These are phyloP conservation scores for Lolium rigidum DNA, from an alignment of 176 grass and related monocot species.

Conservation along the genomic window DNA sequence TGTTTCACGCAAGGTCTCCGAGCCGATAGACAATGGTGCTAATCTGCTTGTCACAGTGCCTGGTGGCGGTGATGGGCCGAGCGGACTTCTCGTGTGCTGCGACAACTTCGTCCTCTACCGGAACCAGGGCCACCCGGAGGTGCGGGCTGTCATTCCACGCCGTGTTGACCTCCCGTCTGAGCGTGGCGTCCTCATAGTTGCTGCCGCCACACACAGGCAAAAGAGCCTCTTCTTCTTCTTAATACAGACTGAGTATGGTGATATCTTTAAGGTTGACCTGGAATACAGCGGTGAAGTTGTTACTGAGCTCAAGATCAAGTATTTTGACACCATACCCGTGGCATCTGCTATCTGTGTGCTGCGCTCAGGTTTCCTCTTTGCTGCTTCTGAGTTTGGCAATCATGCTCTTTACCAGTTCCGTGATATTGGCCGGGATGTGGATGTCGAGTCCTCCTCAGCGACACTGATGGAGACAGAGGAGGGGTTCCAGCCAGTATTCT, in stretches of 20 bases:
- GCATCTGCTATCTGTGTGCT: constrained; percentile 86
- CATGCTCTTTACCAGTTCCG: constrained; percentile 92
- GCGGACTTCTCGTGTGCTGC: constrained; percentile 88
- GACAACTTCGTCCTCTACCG: constrained; percentile 96
- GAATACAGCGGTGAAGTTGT: constrained; percentile 73
- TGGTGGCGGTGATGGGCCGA: constrained; percentile 82
- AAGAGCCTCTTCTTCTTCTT: constrained; percentile 95
- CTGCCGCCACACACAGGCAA: constrained; percentile 89
- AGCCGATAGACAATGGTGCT: constrained; percentile 88
- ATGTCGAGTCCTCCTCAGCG: constrained; percentile 90
- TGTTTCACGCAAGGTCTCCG: constrained; percentile 88
- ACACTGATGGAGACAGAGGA: constrained; percentile 97
- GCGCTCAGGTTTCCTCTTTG: constrained; percentile 79
- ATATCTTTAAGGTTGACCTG: constrained; percentile 89
- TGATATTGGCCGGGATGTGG: constrained; percentile 84
- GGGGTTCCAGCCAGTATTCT: constrained; percentile 95
- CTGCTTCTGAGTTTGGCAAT: constrained; percentile 88
- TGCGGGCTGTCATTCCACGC: constrained; percentile 88
- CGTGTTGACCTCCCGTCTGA: constrained; percentile 92
- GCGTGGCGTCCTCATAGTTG: constrained; percentile 94
- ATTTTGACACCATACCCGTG: constrained; percentile 93
- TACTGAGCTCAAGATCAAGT: constrained; percentile 93
- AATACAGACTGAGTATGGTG: constrained; percentile 88
- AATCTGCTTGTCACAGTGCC: constrained; percentile 93
- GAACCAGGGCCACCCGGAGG: constrained; percentile 95